A percentile compares a stretch with the other conserved stretches of the same genome.
phyloP scores from a whole-genome alignment of 2,329 filamentous ascomycete species.

The Paecilomyces niveus region DNA sequence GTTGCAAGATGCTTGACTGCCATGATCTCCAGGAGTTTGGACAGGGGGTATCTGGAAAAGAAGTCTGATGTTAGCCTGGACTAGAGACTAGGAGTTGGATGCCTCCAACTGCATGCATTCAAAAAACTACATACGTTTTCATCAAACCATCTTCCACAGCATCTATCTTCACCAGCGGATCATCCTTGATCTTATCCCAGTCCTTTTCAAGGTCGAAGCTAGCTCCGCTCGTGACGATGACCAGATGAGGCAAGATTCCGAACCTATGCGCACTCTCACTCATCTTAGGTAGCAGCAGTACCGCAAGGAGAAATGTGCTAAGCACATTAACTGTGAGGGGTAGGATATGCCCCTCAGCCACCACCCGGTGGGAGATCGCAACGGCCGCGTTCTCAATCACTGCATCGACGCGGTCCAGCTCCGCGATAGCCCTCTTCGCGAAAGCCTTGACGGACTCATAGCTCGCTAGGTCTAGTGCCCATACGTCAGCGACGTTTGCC shows the following conservation, averaged over 20 bases:
- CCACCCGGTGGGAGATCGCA: background rate
- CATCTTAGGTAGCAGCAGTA: conserved; percentile 17
- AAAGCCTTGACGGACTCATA: background rate
- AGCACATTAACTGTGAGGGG: conserved; percentile 20
- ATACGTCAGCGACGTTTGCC: background rate
- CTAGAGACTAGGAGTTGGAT: too few species aligned
- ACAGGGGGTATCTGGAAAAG: conserved; percentile 21
- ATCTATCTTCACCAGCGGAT: conserved; percentile 12
- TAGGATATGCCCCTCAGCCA: conserved; percentile 14
- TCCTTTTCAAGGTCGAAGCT: conserved; percentile 8
- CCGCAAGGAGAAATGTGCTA: conserved; percentile 18
- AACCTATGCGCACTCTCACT: conserved; percentile 11
- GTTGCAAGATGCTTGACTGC: conserved; percentile 21
- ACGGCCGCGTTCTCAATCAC: background rate
- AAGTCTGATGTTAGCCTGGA: background rate
- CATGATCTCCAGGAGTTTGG: conserved; percentile 28
- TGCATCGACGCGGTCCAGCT: background rate
- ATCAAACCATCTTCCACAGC: conserved; percentile 9
- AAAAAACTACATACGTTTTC: conserved; percentile 1
- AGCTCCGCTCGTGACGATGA: conserved; percentile 12
- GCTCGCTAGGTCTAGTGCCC: background rate
- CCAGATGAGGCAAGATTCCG: conserved; percentile 12
- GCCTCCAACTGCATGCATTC: background rate
- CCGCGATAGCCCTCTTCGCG: background rate
- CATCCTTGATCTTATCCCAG: conserved; percentile 14